phyloP scores from a whole-genome alignment of 1,284 basidiomycete species.

The Pterulicium gracile region DNA sequence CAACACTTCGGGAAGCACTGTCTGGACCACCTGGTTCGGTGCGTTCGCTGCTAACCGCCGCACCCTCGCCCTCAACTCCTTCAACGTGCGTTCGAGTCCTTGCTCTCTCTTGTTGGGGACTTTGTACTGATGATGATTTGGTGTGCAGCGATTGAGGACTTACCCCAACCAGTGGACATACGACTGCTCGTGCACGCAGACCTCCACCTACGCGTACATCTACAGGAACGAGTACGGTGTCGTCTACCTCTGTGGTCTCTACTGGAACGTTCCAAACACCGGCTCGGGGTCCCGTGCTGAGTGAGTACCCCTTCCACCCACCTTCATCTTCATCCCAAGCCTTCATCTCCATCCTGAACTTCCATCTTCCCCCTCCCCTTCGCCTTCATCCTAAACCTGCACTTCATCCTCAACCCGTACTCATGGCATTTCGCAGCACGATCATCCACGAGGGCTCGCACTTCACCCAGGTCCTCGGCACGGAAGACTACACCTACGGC shows the following conservation, averaged over 20 bases:
- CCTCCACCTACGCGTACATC: background rate
- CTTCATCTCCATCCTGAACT: background rate
- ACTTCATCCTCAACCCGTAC: too few species aligned
- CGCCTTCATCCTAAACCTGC: too few species aligned
- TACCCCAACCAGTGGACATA: background rate
- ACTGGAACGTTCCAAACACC: background rate
- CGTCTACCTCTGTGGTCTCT: background rate
- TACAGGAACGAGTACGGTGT: background rate
- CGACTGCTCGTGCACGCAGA: background rate
- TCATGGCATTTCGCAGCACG: too few species aligned
- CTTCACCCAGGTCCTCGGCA: background rate
- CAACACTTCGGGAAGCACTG: slow-evolving; percentile 6
- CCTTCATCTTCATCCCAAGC: background rate
- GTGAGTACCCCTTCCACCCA: background rate
- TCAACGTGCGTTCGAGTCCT: background rate
- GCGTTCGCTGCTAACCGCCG: slow-evolving; percentile 4
- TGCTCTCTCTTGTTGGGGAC: background rate
- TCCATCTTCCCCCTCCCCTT: too few species aligned
- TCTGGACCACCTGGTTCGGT: slow-evolving; percentile 9
- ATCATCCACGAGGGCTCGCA: background rate
- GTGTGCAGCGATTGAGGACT: background rate
- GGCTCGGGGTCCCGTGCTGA: background rate
- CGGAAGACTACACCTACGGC: background rate
- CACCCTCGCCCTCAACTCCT: background rate
- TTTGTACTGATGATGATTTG: background rate